Evolutionary conservation across 805 yeast genomes (phyloP), one percentile per base, ranked within the genome.

Genomic region (Schwanniomyces yamadae): DNA sequence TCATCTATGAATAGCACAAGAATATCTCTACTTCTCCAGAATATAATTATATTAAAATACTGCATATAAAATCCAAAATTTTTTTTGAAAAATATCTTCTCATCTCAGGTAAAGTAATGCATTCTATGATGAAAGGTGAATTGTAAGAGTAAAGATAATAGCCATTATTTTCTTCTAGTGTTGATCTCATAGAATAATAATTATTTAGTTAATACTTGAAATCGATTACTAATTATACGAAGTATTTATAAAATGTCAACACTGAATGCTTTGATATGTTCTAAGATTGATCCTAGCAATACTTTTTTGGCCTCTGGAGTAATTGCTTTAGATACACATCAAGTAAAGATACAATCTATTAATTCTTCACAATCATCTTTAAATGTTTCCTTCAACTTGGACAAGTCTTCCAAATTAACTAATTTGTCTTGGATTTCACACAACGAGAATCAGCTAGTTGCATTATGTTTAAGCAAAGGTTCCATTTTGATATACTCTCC

Each of bases 261-360:
- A 41, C 34, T 49, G 5, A 56, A 57, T 23, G 66, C 69, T 5
- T 37, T 66, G 26, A 42, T 66, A 22, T 49, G 63, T 12, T 70
- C 82, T 16, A 62, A 60, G 25, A 86, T 80, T 54, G 91, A 87
- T 57, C 71, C 79, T 9, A 59, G 75, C 1, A 80, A 83, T n/a
- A 66, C 73, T 28, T 72, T 70, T 50, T 71, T 80, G 47, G 88
- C 90, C 17, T 75, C 79, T 29, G 86, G 77, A 1, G 63, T 77
- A 14, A 75, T 78, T 23, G 82, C 87, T 1, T 71, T 87, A 40
- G 91, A 85, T 55, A 68, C 80, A 4, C 91, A 84, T 50, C 78
- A 79, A 45, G 62, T 87, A 24, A 69, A 80, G 38, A 84, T 84
- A 2, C 82, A 80, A 50, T 71, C 83, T 13, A 50, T 69, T 4